Conservation (phyloP, 768 basidiomycete genomes). For the Termitomyces titanicus region DNA sequence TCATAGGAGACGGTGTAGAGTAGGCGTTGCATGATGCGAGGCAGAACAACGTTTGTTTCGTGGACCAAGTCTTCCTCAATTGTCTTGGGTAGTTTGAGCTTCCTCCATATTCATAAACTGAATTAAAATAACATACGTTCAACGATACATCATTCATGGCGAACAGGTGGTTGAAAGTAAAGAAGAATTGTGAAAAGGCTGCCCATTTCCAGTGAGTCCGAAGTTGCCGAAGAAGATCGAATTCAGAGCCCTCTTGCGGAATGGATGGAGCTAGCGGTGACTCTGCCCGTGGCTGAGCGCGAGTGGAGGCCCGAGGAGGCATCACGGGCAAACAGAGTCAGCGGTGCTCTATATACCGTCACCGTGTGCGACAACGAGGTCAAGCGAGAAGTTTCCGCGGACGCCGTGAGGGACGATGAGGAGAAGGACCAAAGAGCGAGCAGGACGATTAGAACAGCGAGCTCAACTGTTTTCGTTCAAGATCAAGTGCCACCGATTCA, state of each 20-base stretch:
- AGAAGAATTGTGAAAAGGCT: conserved; percentile 86
- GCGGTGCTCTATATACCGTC: conserved; percentile 7
- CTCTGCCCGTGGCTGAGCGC: conserved; percentile 26
- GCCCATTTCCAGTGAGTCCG: conserved; percentile 92
- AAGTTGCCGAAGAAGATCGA: conserved; percentile 47
- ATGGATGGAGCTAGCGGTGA: conserved; percentile 25
- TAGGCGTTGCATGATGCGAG: conserved; percentile 72
- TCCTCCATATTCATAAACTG: conserved; percentile 4
- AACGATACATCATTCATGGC: conserved; percentile 69
- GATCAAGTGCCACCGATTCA: conserved; percentile 15
- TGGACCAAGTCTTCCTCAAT: conserved; percentile 73
- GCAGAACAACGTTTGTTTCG: conserved; percentile 55
- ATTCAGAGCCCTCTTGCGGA: conserved; percentile 19
- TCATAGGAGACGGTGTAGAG: conserved; percentile 76
- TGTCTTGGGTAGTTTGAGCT: conserved; percentile 42
- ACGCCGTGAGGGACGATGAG: not conserved
- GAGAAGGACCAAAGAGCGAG: conserved; percentile 4
- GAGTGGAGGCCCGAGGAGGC: conserved; percentile 55
- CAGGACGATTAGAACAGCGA: conserved; percentile 11
- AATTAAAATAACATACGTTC: conserved; percentile 37
- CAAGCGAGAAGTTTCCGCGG: not conserved
- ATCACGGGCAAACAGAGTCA: conserved; percentile 27
- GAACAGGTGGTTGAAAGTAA: conserved; percentile 75
- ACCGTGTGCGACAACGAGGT: not conserved
- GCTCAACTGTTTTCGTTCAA: conserved; percentile 13